A percentile compares a stretch with the other conserved stretches of the same genome.
phyloP scores from a whole-genome alignment of 2,329 filamentous ascomycete genomes.

The Diaporthe citrichinensis region DNA sequence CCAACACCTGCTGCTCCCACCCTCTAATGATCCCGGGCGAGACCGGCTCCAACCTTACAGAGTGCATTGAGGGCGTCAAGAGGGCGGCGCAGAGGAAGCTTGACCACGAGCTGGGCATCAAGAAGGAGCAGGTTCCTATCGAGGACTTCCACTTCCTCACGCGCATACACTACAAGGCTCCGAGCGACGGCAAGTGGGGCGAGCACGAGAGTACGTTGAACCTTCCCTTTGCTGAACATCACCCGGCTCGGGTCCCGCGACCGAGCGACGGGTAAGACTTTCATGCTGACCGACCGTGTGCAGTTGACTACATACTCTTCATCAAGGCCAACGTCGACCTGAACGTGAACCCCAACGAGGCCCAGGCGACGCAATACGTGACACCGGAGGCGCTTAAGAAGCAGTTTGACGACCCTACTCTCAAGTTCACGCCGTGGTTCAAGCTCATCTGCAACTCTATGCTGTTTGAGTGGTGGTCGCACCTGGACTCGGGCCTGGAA shows the following conservation, averaged over 20 bases:
- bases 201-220: constrained; percentile 94
- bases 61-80: constrained; percentile 88
- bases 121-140: constrained; percentile 87
- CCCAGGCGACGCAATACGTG: constrained; percentile 87
- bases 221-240: constrained; percentile 56
- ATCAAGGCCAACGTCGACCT: constrained; percentile 94
- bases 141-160: constrained; percentile 96
- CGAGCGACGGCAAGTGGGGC: constrained; percentile 97
- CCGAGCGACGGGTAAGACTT: neutral
- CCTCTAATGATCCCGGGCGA: constrained; percentile 92
- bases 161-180: constrained; percentile 97
- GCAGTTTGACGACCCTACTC: constrained; percentile 84
- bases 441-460: constrained; percentile 98
- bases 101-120: constrained; percentile 94
- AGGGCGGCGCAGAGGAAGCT: constrained; percentile 93
- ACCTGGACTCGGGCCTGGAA: constrained; percentile 84
- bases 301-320: constrained; percentile 98
- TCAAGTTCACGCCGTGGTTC: constrained; percentile 98
- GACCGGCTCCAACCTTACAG: constrained; percentile 85
- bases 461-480: constrained; percentile 98
- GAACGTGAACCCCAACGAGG: constrained; percentile 88
- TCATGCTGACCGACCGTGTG: constrained; percentile 31
- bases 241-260: neutral
- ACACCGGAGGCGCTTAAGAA: constrained; percentile 84
- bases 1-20: constrained; percentile 99